A percentile compares a stretch with the other conserved stretches of the same genome.
These are phyloP conservation scores for Fusarium zealandicum DNA, from an alignment of 2,329 filamentous ascomycete genomes.

Conservation along the genomic window DNA sequence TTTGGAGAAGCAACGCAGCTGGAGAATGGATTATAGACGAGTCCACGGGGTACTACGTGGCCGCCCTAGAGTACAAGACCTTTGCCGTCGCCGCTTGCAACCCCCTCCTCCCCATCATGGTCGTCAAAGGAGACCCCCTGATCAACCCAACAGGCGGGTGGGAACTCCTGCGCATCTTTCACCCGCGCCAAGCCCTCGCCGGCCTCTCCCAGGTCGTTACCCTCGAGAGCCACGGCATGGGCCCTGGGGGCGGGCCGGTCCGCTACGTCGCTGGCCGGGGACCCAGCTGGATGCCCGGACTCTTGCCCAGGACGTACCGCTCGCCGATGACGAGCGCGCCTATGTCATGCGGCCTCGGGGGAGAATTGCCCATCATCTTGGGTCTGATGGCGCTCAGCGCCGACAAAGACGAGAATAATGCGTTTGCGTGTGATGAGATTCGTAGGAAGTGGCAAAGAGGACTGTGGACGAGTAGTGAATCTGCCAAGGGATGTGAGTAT, in stretches of 20 bases:
- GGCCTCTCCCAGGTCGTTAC: slow-evolving; percentile 44
- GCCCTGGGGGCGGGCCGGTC: slow-evolving; percentile 10
- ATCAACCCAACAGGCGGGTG: slow-evolving; percentile 25
- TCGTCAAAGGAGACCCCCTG: slow-evolving; percentile 35
- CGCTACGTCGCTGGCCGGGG: slow-evolving; percentile 44
- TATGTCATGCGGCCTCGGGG: slow-evolving; percentile 46
- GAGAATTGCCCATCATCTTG: slow-evolving; percentile 49
- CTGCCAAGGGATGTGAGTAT: slow-evolving; percentile 39
- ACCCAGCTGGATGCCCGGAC: slow-evolving; percentile 49
- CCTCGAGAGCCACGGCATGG: slow-evolving; percentile 24
- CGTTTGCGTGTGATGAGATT: slow-evolving; percentile 36
- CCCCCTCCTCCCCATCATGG: slow-evolving; percentile 47
- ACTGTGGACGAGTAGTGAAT: slow-evolving; percentile 36
- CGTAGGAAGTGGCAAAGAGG: slow-evolving; percentile 37
- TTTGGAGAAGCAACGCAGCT: slow-evolving; percentile 3
- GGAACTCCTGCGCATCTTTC: slow-evolving; percentile 43
- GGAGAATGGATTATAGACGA: neutral
- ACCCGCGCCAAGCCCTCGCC: slow-evolving; percentile 5
- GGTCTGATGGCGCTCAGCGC: slow-evolving; percentile 50
- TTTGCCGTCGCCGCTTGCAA: slow-evolving; percentile 49
- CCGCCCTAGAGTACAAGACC: slow-evolving; percentile 31
- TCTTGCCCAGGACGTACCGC: slow-evolving; percentile 46
- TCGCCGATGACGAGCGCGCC: slow-evolving; percentile 14
- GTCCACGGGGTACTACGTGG: neutral
- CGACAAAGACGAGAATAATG: slow-evolving; percentile 4